These are phyloP conservation scores for Colletotrichum spaethianum DNA, from an alignment of 2,329 filamentous ascomycete genomes.

Conservation along the genomic window DNA sequence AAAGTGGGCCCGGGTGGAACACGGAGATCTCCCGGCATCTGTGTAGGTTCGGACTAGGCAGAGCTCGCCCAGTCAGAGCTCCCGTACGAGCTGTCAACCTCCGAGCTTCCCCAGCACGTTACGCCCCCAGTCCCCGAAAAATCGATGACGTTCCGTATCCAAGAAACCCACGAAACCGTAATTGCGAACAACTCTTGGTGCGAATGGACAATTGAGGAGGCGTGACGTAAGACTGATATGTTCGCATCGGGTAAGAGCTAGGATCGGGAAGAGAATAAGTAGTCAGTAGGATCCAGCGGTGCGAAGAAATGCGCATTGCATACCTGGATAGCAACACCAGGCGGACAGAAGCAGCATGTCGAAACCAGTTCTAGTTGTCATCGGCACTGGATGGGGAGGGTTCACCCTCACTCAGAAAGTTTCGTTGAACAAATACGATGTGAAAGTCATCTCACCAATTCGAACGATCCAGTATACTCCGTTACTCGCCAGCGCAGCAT, in stretches of 20 bases:
- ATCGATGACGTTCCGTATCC: slow-evolving; percentile 33
- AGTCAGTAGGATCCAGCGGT: not conserved
- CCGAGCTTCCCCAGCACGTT: slow-evolving; percentile 14
- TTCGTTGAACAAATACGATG: slow-evolving; percentile 98
- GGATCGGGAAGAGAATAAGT: slow-evolving; percentile 13
- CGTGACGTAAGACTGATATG: slow-evolving; percentile 31
- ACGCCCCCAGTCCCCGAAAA: slow-evolving; percentile 5
- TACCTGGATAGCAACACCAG: not conserved
- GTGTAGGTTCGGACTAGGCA: not conserved
- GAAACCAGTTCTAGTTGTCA: slow-evolving; percentile 32
- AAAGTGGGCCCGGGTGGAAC: slow-evolving; percentile 6
- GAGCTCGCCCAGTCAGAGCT: slow-evolving; percentile 16
- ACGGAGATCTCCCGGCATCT: slow-evolving; percentile 39
- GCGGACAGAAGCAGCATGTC: not conserved
- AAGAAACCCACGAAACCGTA: slow-evolving; percentile 10
- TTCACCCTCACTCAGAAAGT: slow-evolving; percentile 68
- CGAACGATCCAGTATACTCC: slow-evolving; percentile 99
- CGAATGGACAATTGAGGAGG: not conserved
- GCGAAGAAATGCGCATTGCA: not conserved
- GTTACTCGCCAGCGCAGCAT: slow-evolving; percentile 95
- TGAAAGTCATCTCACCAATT: slow-evolving; percentile 95
- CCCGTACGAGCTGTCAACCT: not conserved
- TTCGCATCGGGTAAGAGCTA: not conserved
- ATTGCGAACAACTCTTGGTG: not conserved
- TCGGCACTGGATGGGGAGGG: slow-evolving; percentile 90